These are phyloP conservation scores for Euryodendron excelsum DNA, from an alignment of 148 eudicot genomes.

Conservation along the genomic window DNA sequence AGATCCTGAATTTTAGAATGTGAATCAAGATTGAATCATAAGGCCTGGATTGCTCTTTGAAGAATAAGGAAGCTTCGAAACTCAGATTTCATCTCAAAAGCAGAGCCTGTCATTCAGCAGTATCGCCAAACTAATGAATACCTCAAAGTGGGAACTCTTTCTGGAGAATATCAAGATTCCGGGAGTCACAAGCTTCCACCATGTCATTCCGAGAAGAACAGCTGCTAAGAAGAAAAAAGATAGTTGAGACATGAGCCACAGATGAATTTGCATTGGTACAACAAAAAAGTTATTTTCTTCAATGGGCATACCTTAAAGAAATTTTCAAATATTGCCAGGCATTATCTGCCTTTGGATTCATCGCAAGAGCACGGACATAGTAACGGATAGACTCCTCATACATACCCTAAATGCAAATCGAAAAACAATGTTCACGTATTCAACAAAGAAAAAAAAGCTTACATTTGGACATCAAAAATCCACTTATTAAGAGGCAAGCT, in stretches of 20 bases:
- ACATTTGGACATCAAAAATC: no score
- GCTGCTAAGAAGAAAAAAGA: constrained; percentile 37
- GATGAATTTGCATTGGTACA: background rate
- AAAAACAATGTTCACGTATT: background rate
- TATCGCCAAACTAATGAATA: background rate
- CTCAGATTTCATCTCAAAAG: background rate
- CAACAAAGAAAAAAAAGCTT: background rate
- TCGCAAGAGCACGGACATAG: constrained; percentile 89
- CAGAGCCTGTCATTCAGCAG: background rate
- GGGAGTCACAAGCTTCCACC: constrained; percentile 85
- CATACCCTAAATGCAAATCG: constrained; percentile 60
- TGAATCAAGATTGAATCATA: background rate
- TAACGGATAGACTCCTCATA: constrained; percentile 90
- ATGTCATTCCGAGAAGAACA: constrained; percentile 89
- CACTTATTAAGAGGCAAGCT: no score
- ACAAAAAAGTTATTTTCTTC: background rate
- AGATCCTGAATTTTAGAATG: background rate
- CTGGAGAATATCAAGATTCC: constrained; percentile 81
- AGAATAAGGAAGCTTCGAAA: constrained; percentile 8
- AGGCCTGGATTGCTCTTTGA: background rate
- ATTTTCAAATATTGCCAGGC: constrained; percentile 98
- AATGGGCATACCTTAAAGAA: constrained; percentile 63
- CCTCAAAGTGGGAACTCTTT: constrained; percentile 86
- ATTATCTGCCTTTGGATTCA: constrained; percentile 99
- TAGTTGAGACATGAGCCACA: constrained; percentile 1